Base-by-base conservation (phyloP, 2,329 filamentous ascomycete species). In the Colletotrichum lentis region DNA sequence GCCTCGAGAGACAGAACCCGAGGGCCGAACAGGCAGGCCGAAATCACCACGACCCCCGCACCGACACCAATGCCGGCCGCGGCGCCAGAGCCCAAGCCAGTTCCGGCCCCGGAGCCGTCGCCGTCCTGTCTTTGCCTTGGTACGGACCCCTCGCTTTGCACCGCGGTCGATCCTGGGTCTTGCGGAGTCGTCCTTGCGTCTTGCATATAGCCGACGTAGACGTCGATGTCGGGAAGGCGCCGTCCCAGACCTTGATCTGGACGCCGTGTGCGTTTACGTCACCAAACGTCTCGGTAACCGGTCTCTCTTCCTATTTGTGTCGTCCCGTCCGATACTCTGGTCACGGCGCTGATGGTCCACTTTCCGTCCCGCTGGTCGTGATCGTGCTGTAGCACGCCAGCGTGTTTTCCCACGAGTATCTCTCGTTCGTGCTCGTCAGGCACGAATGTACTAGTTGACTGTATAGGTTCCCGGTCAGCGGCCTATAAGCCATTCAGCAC, bases 201-300 rank as follows among this genome's bases (percentile, higher is more conserved):
- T 49, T 6, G 22, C 5, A 3, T 16, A 14, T 16, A 14, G 12
- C 20, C 6, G 27, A 24, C 24, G 24, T 24, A 2, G 24, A 24
- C 24, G 24, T 24, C 24, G 55, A 22, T 24, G 55, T 47, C 12
- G 55, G 55, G 27, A 58, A 47, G 11, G 55, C 55, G 41, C 55
- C 55, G 39, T 58, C 55, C 55, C 55, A 58, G 39, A 58, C 24
- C 18, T 58, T 47, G 27, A 58, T 18, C 55, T 58, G 55, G 5
- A 58, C 24, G 7, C 41, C 41, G 41, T 58, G 41, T 22, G 55
- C 41, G 55, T 58, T 58, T n/a, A 58, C 41, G 22, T 24, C 55
- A 16, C 55, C 55, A 20, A 58, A 46, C 3, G 41, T 58, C 14
- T 47, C 41, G 22, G 24, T 46, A 16, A 16, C 41, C 55, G 10